Evolutionary conservation across 768 basidiomycete genomes (phyloP).

Genomic region (Lactarius pseudohatsudake): DNA sequence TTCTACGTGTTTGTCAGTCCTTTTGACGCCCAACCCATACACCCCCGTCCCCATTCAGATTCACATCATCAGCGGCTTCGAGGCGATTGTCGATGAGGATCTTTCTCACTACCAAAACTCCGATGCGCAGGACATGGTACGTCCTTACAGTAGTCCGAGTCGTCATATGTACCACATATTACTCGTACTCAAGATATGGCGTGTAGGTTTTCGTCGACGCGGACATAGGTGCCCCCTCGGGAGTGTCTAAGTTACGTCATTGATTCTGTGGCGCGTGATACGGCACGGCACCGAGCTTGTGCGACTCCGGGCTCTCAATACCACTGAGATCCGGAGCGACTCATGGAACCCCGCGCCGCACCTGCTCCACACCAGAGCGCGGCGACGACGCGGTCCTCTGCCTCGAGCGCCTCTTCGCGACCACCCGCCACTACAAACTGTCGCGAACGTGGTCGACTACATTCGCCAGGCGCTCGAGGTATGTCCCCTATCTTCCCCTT

Average conservation of each 20-base stretch:
- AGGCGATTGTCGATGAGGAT: constrained; percentile 28
- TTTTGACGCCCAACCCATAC: not conserved
- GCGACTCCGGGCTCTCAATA: constrained; percentile 46
- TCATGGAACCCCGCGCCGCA: constrained; percentile 57
- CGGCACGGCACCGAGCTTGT: constrained; percentile 37
- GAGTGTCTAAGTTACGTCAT: not conserved
- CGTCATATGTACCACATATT: not conserved
- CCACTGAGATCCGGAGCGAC: constrained; percentile 45
- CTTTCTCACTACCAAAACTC: constrained; percentile 18
- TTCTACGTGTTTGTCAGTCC: constrained; percentile 20
- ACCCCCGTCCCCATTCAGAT: no score
- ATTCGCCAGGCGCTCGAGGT: constrained; percentile 53
- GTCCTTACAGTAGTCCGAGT: constrained; percentile 5
- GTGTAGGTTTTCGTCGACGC: constrained; percentile 24
- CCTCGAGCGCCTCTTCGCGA: constrained; percentile 46
- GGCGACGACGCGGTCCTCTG: constrained; percentile 45
- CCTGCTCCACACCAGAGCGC: constrained; percentile 43
- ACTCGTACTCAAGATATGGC: no score
- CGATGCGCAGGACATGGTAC: constrained; percentile 17
- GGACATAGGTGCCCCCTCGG: not conserved
- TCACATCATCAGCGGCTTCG: constrained; percentile 19
- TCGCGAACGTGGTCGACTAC: constrained; percentile 52
- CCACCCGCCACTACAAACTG: constrained; percentile 46
- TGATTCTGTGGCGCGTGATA: constrained; percentile 24
- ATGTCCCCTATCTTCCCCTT: not conserved